Evolutionary conservation across 257 asterid species (phyloP).

Genomic region (Solanum tarijense): DNA sequence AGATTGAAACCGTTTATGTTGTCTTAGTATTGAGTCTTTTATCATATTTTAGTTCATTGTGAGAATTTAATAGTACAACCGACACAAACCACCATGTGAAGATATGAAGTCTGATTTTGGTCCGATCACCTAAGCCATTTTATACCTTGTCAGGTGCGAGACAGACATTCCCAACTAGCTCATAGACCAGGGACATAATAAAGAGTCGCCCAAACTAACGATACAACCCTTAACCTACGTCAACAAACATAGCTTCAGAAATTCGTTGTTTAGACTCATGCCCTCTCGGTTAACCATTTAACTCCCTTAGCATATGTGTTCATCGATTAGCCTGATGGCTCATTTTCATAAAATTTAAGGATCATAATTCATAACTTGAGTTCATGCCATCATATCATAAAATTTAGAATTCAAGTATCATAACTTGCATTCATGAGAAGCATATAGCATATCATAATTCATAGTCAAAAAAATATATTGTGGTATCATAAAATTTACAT

Average conservation of each 20-base stretch:
- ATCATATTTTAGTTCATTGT: too few relatives aligned
- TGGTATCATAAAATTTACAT: too few relatives aligned
- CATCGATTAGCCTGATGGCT: background rate
- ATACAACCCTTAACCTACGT: background rate
- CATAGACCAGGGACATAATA: background rate
- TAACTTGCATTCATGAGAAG: too few relatives aligned
- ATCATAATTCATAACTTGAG: too few relatives aligned
- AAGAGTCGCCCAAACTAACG: background rate
- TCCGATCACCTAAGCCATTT: background rate
- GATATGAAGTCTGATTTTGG: background rate
- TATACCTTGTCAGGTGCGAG: too few relatives aligned
- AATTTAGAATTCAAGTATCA: too few relatives aligned
- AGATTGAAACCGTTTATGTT: background rate
- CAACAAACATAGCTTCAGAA: background rate
- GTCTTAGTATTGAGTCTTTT: background rate
- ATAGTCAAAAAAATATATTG: too few relatives aligned
- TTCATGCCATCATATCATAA: too few relatives aligned
- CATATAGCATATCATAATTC: too few relatives aligned
- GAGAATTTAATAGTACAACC: too few relatives aligned
- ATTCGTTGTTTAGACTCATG: background rate
- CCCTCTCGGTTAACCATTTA: background rate
- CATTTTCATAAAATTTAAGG: background rate
- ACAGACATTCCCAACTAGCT: background rate
- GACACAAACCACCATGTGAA: too few relatives aligned
- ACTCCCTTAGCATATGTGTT: background rate